These are phyloP conservation scores for Colletotrichum nymphaeae DNA, from an alignment of 2,329 filamentous ascomycete genomes.

Conservation along the genomic window DNA sequence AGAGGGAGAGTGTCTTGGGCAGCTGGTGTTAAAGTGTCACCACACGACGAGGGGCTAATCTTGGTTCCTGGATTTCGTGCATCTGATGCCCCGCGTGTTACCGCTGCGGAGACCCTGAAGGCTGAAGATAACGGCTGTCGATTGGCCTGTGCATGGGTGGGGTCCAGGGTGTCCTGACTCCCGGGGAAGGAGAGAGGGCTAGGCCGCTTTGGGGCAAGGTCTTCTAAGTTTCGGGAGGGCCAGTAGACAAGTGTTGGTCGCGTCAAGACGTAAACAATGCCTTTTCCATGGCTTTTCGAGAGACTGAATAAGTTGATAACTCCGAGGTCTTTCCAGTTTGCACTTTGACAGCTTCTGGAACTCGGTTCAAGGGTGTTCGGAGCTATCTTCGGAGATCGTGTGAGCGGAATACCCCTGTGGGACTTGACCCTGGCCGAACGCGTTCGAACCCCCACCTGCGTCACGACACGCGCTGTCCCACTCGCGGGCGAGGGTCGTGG, in stretches of 20 bases:
- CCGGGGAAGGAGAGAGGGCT: not conserved
- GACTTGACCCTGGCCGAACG: conserved; percentile 9
- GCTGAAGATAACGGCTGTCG: not conserved
- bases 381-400: conserved; percentile 33
- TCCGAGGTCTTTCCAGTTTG: not conserved
- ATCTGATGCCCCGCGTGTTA: conserved; percentile 16
- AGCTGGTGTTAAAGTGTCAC: not conserved
- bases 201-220: not conserved
- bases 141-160: conserved; percentile 13
- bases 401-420: conserved; percentile 13
- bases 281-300: not conserved
- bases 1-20: not conserved
- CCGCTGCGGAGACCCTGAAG: conserved; percentile 6
- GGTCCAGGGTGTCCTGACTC: not conserved
- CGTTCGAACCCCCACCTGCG: conserved; percentile 28
- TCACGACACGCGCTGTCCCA: conserved; percentile 29
- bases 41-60: not conserved
- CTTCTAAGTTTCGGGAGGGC: not conserved
- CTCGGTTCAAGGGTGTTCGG: conserved; percentile 5
- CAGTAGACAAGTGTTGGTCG: not conserved
- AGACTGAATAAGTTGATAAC: not conserved
- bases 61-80: conserved; percentile 18
- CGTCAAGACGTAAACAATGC: not conserved
- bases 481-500: conserved; percentile 10
- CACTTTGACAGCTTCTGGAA: no score